Conservation (phyloP, 2,329 filamentous ascomycete species). For the Plenodomus lindquistii region DNA sequence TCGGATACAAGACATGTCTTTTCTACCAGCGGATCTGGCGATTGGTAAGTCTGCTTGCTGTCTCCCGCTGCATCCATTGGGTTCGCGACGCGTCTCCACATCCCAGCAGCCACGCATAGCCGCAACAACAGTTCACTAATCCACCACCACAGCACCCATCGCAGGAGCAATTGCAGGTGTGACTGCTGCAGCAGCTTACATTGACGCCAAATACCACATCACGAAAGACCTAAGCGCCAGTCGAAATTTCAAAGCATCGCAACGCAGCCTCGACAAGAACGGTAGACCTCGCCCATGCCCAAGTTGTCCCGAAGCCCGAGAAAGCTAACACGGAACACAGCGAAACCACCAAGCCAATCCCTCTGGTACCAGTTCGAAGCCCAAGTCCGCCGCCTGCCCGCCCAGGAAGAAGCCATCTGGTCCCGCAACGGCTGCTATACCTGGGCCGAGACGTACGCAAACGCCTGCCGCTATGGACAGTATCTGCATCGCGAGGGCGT, state of each 20-base stretch:
- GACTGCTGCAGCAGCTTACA: conserved; percentile 58
- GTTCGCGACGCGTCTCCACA: not conserved
- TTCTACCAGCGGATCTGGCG: not conserved
- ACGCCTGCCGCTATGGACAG: conserved; percentile 45
- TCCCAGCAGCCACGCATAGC: not conserved
- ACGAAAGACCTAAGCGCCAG: conserved; percentile 62
- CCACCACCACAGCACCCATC: conserved; percentile 27
- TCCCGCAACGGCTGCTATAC: conserved; percentile 59
- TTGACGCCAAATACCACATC: conserved; percentile 72
- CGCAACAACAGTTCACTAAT: conserved; percentile 8
- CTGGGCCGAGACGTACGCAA: conserved; percentile 45
- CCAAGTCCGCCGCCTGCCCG: conserved; percentile 54
- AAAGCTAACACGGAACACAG: conserved; percentile 32
- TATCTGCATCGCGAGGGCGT: conserved; percentile 54
- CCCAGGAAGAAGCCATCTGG: conserved; percentile 66
- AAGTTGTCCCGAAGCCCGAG: not conserved
- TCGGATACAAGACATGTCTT: not conserved
- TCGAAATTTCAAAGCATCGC: conserved; percentile 47
- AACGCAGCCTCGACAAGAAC: conserved; percentile 54
- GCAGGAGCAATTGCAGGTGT: conserved; percentile 41
- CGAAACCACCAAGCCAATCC: conserved; percentile 53
- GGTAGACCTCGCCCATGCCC: conserved; percentile 42
- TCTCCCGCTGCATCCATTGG: not conserved
- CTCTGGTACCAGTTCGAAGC: conserved; percentile 69
- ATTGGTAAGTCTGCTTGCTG: not conserved